Evolutionary conservation across 371 early-diverging fungal genomes (phyloP), one percentile per base, ranked within the genome.

Genomic region (Nematocida minor): DNA sequence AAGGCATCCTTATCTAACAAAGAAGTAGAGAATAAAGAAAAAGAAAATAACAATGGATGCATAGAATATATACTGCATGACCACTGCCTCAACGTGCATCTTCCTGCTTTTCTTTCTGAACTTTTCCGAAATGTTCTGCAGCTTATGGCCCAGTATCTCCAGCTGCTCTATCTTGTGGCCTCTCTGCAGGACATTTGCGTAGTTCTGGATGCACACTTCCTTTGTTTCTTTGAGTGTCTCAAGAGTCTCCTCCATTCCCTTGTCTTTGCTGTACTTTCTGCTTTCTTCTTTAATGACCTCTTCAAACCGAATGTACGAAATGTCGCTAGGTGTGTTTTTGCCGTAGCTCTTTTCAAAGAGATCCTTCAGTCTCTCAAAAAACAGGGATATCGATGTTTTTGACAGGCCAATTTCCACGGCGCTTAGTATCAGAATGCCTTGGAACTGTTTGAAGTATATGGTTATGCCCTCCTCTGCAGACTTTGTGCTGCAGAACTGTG

Each of bases 81-180:
- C 66, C 20, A 74, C 51, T 16, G 77, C 63, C 31, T 74, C 77
- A 32, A 74, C 31, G 36, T 74, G 77, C 60, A 74, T 74, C 48
- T 74, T 74, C n/a, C 66, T 49, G 44, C 77, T 74, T 27, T 49
- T 49, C 77, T 74, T 74, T 51, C 77, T 63, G 34, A 74, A 74
- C 48, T 74, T 62, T 38, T 74, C 77, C n/a, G 77, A 74, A n/a
- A 74, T 47, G 25, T 62, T 74, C 29, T 74, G 77, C 29, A 74
- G 44, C 47, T 62, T 63, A 1, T 74, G 77, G 2, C 77, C 77
- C 22, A 74, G 66, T 31, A 64, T 46, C 40, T 74, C 77, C 40
- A 74, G 44, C 29, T 74, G 63, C 53, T 74, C 77, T 62, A 74
- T 74, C 31, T 74, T 74, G 34, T 74, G 77, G n/a, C 77, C 77